Percentiles rank a stretch among this genome's conserved stretches.
phyloP scores from a whole-genome alignment of 805 yeast species.

The Tanozyma kutaoensis region DNA sequence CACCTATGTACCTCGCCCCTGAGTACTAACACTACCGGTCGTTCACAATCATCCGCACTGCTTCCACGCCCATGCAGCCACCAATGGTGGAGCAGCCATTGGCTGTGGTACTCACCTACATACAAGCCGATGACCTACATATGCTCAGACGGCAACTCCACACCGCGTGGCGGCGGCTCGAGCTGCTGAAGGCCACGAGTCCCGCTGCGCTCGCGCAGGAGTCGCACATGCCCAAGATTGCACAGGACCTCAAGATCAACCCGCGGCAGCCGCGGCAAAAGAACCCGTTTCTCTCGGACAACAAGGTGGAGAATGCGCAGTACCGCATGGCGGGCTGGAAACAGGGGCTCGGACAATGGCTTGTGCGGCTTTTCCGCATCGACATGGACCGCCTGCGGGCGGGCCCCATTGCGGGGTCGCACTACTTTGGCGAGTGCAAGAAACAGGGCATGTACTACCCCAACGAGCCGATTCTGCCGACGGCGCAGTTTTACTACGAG shows the following conservation, averaged over 20 bases:
- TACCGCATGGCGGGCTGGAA: slow-evolving; percentile 22
- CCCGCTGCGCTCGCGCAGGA: slow-evolving; percentile 25
- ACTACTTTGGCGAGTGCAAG: slow-evolving; percentile 78
- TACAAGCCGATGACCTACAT: too few relatives aligned
- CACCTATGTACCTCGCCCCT: too few relatives aligned
- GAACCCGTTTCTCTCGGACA: slow-evolving; percentile 25
- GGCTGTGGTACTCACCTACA: too few relatives aligned
- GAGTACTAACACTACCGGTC: too few relatives aligned
- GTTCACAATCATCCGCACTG: too few relatives aligned
- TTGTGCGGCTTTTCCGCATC: slow-evolving; percentile 48
- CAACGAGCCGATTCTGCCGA: slow-evolving; percentile 54
- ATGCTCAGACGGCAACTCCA: too few relatives aligned
- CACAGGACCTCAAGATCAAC: slow-evolving; percentile 16
- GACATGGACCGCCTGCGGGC: slow-evolving; percentile 91
- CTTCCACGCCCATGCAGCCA: too few relatives aligned
- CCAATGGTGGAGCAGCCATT: too few relatives aligned
- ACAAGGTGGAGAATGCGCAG: slow-evolving; percentile 23
- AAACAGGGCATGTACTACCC: slow-evolving; percentile 69
- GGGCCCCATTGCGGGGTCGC: slow-evolving; percentile 88
- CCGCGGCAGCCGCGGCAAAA: slow-evolving; percentile 23
- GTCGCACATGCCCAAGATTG: slow-evolving; percentile 23
- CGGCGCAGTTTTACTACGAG: slow-evolving; percentile 78
- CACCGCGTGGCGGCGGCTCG: too few relatives aligned
- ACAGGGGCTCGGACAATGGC: slow-evolving; percentile 46
- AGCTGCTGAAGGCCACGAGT: too few relatives aligned